These are phyloP conservation scores for Chloranthus sessilifolius DNA, from an alignment of 164 flowering plant species.

Conservation along the genomic window DNA sequence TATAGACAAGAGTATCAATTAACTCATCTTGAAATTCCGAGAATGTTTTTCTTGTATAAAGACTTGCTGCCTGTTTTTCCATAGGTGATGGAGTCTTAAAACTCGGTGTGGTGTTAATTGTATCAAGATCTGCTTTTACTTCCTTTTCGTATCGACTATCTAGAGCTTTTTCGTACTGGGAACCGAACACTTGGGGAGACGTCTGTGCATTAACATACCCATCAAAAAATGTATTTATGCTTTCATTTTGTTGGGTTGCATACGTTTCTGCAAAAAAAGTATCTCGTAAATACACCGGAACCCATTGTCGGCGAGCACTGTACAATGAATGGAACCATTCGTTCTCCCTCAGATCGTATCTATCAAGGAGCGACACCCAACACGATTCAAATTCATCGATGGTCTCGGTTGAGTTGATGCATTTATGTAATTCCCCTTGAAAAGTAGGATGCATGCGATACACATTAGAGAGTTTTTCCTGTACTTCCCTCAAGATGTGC, in stretches of 20 bases:
- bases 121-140: slow-evolving; percentile 55
- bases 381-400: slow-evolving; percentile 59
- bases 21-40: slow-evolving; percentile 76
- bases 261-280: slow-evolving; percentile 54
- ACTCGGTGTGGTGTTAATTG: slow-evolving; percentile 57
- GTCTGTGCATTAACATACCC: slow-evolving; percentile 71
- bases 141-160: slow-evolving; percentile 47
- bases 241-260: slow-evolving; percentile 32
- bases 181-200: slow-evolving; percentile 37
- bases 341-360: slow-evolving; percentile 47
- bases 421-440: slow-evolving; percentile 39
- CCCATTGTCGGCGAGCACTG: slow-evolving; percentile 51
- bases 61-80: slow-evolving; percentile 80
- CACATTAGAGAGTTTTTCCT: slow-evolving; percentile 30
- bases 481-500: slow-evolving; percentile 37
- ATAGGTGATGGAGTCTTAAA: slow-evolving; percentile 81
- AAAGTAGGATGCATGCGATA: slow-evolving; percentile 28
- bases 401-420: slow-evolving; percentile 32
- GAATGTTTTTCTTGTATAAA: slow-evolving; percentile 63
- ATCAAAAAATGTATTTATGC: slow-evolving; percentile 51
- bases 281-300: slow-evolving; percentile 53
- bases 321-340: slow-evolving; percentile 57
- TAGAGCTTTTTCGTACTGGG: slow-evolving; percentile 52
- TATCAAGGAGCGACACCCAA: slow-evolving; percentile 48
- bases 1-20: slow-evolving; percentile 72